Base-by-base conservation (phyloP, 2,329 filamentous ascomycete genomes). In the Diplocarpon mali region DNA sequence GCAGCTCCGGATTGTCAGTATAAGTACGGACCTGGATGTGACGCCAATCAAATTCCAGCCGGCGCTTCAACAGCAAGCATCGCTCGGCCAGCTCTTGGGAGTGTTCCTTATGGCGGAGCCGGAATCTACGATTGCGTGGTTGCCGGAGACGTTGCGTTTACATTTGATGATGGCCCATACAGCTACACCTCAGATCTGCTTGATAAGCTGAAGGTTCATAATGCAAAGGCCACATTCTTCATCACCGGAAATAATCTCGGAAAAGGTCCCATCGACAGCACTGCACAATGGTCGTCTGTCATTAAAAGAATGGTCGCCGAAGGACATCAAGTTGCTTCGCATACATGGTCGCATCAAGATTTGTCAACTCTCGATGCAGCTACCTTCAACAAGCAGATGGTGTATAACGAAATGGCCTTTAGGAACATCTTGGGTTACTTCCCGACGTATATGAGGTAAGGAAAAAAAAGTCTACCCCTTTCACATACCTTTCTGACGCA, bases 121-220 rank as follows among this genome's bases (percentile, higher is more conserved):
- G 71, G 72, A 29, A 75, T 83, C 49, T 76, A 76, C 53, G 64
- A 69, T 51, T 78, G 75, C 52, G 63, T 64, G 17, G 38, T 40
- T 11, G 24, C 38, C 14, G 38, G 38, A 32, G 74, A 73, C 12
- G 68, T 84, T 51, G 79, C 79, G 14, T 61, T 84, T 45, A 83
- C 78, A 1, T 83, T 74, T 53, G 80, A 83, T 53, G 80, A 83
- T 58, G 80, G 80, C 1, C 80, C 79, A 16, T 74, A 73, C 51
- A 61, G 68, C 15, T 81, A 77, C 60, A 83, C 79, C 1, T 67
- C 83, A n/a, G 73, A 81, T 50, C 67, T 84, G 7, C 41, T 83
- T 11, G 73, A 83, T 54, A 66, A 80, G 43, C 68, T 84, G 37
- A 68, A 70, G 47, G 66, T 64, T 20, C 78, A 80, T 56, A 65